Base-by-base conservation (phyloP, 495 filamentous ascomycete genomes). In the Venustampulla echinocandica region DNA sequence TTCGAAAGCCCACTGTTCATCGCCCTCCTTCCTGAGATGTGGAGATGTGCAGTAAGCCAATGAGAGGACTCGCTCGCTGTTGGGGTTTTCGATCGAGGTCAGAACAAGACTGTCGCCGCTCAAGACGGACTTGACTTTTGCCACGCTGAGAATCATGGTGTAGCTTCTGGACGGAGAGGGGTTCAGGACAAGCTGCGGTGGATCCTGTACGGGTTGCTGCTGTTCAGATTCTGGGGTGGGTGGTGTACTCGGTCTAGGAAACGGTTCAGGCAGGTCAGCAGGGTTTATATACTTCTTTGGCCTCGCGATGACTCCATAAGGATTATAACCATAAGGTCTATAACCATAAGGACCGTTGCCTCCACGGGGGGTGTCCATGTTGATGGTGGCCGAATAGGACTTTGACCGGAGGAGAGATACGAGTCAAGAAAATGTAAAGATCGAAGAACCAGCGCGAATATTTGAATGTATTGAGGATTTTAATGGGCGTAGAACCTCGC, bases 41-140 rank as follows among this genome's bases (percentile, higher is more conserved):
- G 93, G 93, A 13, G 87, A 87, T 36, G 84, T 82, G 44, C 96
- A 85, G 68, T 84, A 97, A 40, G 93, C 90, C 41, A 99, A 69
- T 51, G 87, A 93, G 42, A 99, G 74, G 28, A 75, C 82, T 50
- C 85, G 82, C 67, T 97, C 93, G 61, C 76, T 70, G 43, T 73
- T 71, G 21, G 81, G 77, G 49, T 89, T 85, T 61, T 83, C 79
- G 60, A 81, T 79, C 41, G 69, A 75, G 56, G 81, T 75, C 56
- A 97, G 70, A 48, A 96, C 70, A 20, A 97, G 65, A 10, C 87
- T 94, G 69, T 97, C 93, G 46, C 93, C 93, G 50, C 89, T 95
- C 49, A 90, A 69, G 37, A 92, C 89, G 45, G 79, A 84, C 74
- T 99, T 99, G 59, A 97, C 90, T 56, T 84, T 90, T 56, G 83